Evolutionary conservation across 305 asterid species (phyloP).

Genomic region (Ilex paraguariensis): DNA sequence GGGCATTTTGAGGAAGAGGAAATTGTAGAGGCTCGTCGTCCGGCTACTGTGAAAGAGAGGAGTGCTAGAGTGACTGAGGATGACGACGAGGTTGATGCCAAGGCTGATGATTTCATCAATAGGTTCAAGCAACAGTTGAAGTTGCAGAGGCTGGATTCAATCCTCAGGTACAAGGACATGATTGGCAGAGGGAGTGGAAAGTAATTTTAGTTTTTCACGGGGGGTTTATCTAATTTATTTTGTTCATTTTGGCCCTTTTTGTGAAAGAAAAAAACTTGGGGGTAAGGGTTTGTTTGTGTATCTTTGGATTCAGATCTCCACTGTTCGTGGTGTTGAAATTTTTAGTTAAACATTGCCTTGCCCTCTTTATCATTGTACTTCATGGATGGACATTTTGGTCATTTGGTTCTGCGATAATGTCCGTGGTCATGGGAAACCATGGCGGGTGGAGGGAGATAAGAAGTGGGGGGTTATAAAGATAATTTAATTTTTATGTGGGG

Average conservation of each 20-base stretch:
- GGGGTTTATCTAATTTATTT: slow-evolving; percentile 11
- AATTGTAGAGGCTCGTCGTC: slow-evolving; percentile 57
- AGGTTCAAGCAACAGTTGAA: slow-evolving; percentile 76
- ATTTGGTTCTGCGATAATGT: slow-evolving; percentile 2
- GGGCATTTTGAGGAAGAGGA: slow-evolving; percentile 46
- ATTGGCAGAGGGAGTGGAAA: slow-evolving; percentile 43
- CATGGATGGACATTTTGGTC: slow-evolving; percentile 37
- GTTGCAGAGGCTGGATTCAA: slow-evolving; percentile 78
- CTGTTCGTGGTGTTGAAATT: slow-evolving; percentile 20
- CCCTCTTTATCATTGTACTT: slow-evolving; percentile 16
- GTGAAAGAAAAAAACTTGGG: no score
- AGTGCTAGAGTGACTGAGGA: slow-evolving; percentile 26
- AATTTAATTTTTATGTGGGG: no score
- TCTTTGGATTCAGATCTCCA: slow-evolving; percentile 19
- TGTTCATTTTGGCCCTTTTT: no score
- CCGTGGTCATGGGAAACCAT: no score
- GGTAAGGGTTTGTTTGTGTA: no score
- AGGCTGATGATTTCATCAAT: slow-evolving; percentile 80
- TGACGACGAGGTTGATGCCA: slow-evolving; percentile 71
- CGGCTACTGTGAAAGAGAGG: slow-evolving; percentile 59
- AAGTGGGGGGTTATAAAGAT: neutral
- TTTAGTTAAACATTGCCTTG: slow-evolving; percentile 7
- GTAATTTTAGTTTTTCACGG: slow-evolving; percentile 19
- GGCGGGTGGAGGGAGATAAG: neutral
- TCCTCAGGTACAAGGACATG: slow-evolving; percentile 65